Conservation (phyloP, 345 rosid species). For the Brassica juncea region DNA sequence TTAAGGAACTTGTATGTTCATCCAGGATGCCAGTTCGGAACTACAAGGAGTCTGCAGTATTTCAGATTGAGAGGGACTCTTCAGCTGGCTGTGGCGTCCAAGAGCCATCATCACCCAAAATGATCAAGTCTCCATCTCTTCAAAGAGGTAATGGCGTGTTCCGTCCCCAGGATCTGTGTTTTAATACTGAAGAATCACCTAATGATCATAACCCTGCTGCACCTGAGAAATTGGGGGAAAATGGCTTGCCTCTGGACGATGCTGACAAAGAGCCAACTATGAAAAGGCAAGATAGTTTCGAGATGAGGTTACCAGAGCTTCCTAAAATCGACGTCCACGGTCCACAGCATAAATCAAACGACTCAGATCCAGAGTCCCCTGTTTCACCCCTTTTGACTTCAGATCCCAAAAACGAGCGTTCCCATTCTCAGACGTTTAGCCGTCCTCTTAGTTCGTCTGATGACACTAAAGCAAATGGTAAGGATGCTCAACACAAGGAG, state of each 20-base stretch:
- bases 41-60: slow-evolving; percentile 61
- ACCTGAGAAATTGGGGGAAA: slow-evolving; percentile 74
- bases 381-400: slow-evolving; percentile 96
- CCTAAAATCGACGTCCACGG: slow-evolving; percentile 89
- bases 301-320: slow-evolving; percentile 87
- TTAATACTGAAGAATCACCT: slow-evolving; percentile 68
- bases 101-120: slow-evolving; percentile 84
- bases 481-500: slow-evolving; percentile 55
- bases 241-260: slow-evolving; percentile 61
- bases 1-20: slow-evolving; percentile 26
- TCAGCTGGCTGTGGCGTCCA: slow-evolving; percentile 80
- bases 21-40: slow-evolving; percentile 90
- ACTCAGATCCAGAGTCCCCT: slow-evolving; percentile 98
- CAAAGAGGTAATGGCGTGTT: slow-evolving; percentile 68
- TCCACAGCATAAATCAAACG: slow-evolving; percentile 68
- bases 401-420: slow-evolving; percentile 96
- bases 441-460: slow-evolving; percentile 80
- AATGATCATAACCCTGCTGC: slow-evolving; percentile 62
- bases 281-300: slow-evolving; percentile 97
- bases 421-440: slow-evolving; percentile 98
- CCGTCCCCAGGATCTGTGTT: slow-evolving; percentile 59
- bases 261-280: slow-evolving; percentile 85
- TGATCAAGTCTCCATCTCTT: slow-evolving; percentile 92
- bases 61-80: slow-evolving; percentile 89
- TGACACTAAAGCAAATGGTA: slow-evolving; percentile 61